Conservation (phyloP, 371 early-diverging fungal genomes). For the Phascolomyces articulosus region DNA sequence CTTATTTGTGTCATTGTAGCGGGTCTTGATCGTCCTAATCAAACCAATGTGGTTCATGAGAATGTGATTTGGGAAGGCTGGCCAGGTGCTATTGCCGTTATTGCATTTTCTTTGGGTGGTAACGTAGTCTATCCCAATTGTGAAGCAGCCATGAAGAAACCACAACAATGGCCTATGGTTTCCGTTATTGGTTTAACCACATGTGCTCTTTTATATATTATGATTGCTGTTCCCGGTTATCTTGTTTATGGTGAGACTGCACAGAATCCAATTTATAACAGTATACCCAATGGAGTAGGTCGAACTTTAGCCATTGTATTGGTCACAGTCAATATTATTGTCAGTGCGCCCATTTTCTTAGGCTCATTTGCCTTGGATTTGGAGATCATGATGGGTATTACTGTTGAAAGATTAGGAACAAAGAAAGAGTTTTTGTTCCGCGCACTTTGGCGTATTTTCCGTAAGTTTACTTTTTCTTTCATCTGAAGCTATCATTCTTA, state of each 20-base stretch:
- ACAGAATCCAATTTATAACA: conserved; percentile 74
- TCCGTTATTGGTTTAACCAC: conserved; percentile 66
- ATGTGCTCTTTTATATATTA: conserved; percentile 75
- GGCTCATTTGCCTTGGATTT: conserved; percentile 81
- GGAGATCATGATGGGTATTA: conserved; percentile 61
- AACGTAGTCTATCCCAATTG: conserved; percentile 84
- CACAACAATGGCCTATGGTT: conserved; percentile 73
- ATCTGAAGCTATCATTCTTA: no score
- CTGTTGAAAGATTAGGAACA: conserved; percentile 47
- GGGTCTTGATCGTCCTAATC: conserved; percentile 22
- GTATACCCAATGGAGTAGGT: conserved; percentile 66
- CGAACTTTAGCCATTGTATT: conserved; percentile 69
- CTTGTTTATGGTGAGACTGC: conserved; percentile 75
- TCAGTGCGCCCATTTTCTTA: conserved; percentile 79
- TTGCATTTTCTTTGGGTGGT: conserved; percentile 81
- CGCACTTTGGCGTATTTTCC: conserved; percentile 55
- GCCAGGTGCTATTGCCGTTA: conserved; percentile 60
- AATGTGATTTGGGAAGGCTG: conserved; percentile 53
- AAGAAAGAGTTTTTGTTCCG: conserved; percentile 59
- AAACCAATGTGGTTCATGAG: conserved; percentile 27
- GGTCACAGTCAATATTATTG: conserved; percentile 79
- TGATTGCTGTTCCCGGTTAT: conserved; percentile 80
- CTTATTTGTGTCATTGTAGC: conserved; percentile 45
- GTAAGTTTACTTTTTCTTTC: neutral
- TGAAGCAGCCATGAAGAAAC: conserved; percentile 82